phyloP scores from a whole-genome alignment of 2,329 filamentous ascomycete species.

The Penicillium olsonii region DNA sequence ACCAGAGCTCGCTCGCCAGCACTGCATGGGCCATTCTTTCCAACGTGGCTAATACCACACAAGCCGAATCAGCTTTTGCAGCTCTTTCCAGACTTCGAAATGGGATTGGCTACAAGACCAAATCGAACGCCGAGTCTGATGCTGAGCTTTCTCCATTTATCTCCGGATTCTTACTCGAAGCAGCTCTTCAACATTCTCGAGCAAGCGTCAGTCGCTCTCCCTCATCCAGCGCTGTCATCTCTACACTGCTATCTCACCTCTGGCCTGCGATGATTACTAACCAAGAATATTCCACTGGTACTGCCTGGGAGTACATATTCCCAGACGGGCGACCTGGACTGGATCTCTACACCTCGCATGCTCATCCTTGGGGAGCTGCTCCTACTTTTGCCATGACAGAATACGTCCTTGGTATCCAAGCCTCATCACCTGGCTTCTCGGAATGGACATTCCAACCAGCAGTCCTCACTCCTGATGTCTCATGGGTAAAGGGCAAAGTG shows the following conservation, averaged over 20 bases:
- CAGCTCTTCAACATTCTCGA: background rate
- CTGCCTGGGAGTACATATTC: background rate
- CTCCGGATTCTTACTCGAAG: background rate
- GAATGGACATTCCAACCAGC: constrained; percentile 1
- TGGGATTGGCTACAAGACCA: background rate
- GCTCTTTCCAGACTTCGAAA: background rate
- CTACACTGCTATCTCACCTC: background rate
- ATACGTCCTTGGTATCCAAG: constrained; percentile 5
- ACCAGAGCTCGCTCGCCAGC: background rate
- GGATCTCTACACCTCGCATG: constrained; percentile 6
- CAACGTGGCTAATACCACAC: background rate
- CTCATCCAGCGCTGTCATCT: background rate
- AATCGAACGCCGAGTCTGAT: background rate
- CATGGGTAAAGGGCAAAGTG: constrained; percentile 8
- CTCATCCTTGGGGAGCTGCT: constrained; percentile 9
- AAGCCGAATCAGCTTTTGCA: background rate
- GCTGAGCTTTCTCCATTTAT: background rate
- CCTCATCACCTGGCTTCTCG: background rate
- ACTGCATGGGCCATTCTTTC: background rate
- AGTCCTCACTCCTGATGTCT: background rate
- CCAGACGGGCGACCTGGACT: constrained; percentile 4
- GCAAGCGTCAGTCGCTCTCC: background rate
- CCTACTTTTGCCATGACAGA: constrained; percentile 10
- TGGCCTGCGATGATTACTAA: constrained; percentile 1
- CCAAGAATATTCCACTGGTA: background rate